These are phyloP conservation scores for Tolypocladium pustulatum DNA, from an alignment of 2,329 filamentous ascomycete genomes.

Conservation along the genomic window DNA sequence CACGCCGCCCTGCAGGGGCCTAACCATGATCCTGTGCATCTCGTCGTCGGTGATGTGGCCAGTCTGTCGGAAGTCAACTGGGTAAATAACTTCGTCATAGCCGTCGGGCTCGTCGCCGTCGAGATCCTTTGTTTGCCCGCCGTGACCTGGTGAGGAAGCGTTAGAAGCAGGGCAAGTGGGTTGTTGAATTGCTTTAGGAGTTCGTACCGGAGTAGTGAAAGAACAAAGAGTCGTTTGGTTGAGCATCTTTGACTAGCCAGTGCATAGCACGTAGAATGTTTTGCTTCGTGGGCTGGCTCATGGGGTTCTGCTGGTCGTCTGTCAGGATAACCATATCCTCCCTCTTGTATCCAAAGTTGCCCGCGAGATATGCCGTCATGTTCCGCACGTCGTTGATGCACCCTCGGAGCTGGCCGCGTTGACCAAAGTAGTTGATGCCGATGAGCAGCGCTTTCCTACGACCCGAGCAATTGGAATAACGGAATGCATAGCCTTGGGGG, in stretches of 20 bases:
- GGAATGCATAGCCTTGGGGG: slow-evolving; percentile 70
- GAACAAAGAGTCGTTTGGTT: slow-evolving; percentile 87
- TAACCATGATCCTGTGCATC: slow-evolving; percentile 65
- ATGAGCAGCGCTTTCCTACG: slow-evolving; percentile 82
- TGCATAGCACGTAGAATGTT: slow-evolving; percentile 96
- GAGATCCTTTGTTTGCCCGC: slow-evolving; percentile 69
- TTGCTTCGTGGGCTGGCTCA: slow-evolving; percentile 93
- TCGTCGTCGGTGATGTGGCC: slow-evolving; percentile 78
- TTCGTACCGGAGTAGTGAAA: slow-evolving; percentile 86
- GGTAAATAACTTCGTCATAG: slow-evolving; percentile 76
- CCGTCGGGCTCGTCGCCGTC: slow-evolving; percentile 76
- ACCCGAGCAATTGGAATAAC: slow-evolving; percentile 86
- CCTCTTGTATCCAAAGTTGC: slow-evolving; percentile 83
- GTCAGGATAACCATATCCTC: slow-evolving; percentile 97
- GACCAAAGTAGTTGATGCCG: slow-evolving; percentile 94
- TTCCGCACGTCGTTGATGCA: slow-evolving; percentile 98
- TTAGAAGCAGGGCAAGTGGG: neutral
- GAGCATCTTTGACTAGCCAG: slow-evolving; percentile 90
- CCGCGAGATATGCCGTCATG: slow-evolving; percentile 83
- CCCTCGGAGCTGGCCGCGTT: slow-evolving; percentile 79
- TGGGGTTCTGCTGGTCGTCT: slow-evolving; percentile 92
- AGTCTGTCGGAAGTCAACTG: slow-evolving; percentile 68
- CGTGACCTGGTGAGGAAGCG: slow-evolving; percentile 44
- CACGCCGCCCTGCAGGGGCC: slow-evolving; percentile 43
- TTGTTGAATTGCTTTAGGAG: neutral